Evolutionary conservation across 371 early-diverging fungal species (phyloP), one percentile per base, ranked within the genome.

Genomic region (Capniomyces stellatus): DNA sequence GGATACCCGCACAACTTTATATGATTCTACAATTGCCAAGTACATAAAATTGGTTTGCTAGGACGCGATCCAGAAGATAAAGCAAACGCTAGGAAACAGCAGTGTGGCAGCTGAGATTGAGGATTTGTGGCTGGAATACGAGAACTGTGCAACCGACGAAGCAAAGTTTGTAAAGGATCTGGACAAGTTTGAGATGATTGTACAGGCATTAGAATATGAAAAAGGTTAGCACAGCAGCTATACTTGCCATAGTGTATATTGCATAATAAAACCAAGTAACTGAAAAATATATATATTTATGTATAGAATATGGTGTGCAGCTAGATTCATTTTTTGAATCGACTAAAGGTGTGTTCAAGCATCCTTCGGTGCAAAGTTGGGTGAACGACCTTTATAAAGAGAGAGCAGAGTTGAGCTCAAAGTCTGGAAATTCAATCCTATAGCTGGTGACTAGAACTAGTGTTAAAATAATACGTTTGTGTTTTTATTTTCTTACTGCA

Each of bases 181-280:
- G 51, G 94, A 93, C 69, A 92, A 91, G 62, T 89, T 84, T 70
- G 91, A 92, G 66, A 89, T 92, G 90, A 83, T 91, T 56, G 75
- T 85, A 51, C 93, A 92, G 69, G 91, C 91, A 2, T 62, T 85
- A 24, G 90, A 89, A 66, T 92, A 92, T 57, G 93, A 92, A 53
- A 71, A 79, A 68, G 73, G 87, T 83, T 73, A 69, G 72, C 41
- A 41, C 15, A 31, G 8, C 25, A 52, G 25, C 39, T 3, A 10
- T 35, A 35, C 4, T 50, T 35, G 6, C 15, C 10, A 10, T 6
- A 10, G 35, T 35, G 15, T 35, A 15, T 35, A 10, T 6, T 35
- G 6, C 35, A 35, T 10, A 35, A 10, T 35, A 35, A 35, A 10
- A 15, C 6, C 15, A 35, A 35, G 6, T 15, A 35, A 35, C 6